These are phyloP conservation scores for Podospora sp. DNA, from an alignment of 495 filamentous ascomycete genomes.

Conservation along the genomic window DNA sequence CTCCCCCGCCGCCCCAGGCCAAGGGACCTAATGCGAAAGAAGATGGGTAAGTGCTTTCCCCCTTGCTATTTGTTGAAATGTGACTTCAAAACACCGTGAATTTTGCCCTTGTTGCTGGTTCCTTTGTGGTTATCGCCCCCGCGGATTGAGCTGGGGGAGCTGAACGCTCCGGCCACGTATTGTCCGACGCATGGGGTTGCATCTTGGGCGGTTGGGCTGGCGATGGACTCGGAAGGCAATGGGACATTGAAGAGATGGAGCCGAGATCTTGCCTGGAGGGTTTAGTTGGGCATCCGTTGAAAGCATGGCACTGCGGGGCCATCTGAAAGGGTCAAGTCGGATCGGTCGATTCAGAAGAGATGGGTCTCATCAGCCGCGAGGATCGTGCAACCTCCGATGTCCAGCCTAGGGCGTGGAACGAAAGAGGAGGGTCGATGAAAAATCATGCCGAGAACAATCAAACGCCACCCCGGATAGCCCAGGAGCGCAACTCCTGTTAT, in stretches of 20 bases:
- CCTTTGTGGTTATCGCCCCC: background rate
- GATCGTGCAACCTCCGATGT: conserved; percentile 12
- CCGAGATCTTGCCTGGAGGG: conserved; percentile 11
- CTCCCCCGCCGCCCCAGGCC: conserved; percentile 25
- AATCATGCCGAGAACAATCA: conserved; percentile 23
- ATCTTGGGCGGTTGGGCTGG: conserved; percentile 5
- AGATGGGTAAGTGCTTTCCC: conserved; percentile 85
- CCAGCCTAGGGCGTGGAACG: conserved; percentile 17
- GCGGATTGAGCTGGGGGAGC: background rate
- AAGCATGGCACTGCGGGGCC: conserved; percentile 3
- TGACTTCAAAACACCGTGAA: conserved; percentile 19
- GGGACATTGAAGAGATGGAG: conserved; percentile 19
- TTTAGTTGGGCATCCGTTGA: conserved; percentile 14
- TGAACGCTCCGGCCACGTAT: background rate
- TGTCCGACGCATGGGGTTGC: background rate
- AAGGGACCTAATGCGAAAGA: conserved; percentile 81
- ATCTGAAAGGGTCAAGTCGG: background rate
- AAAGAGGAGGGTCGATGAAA: conserved; percentile 33
- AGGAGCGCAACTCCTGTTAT: conserved; percentile 44
- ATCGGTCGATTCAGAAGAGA: background rate
- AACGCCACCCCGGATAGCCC: conserved; percentile 27
- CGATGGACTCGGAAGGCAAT: conserved; percentile 15
- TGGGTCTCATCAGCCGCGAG: conserved; percentile 10
- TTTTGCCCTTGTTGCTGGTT: background rate
- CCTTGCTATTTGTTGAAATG: conserved; percentile 29